A percentile compares a stretch with the other conserved stretches of the same genome.
Conservation (phyloP, 352 stramenopile species). For the Globisporangium lucens region DNA sequence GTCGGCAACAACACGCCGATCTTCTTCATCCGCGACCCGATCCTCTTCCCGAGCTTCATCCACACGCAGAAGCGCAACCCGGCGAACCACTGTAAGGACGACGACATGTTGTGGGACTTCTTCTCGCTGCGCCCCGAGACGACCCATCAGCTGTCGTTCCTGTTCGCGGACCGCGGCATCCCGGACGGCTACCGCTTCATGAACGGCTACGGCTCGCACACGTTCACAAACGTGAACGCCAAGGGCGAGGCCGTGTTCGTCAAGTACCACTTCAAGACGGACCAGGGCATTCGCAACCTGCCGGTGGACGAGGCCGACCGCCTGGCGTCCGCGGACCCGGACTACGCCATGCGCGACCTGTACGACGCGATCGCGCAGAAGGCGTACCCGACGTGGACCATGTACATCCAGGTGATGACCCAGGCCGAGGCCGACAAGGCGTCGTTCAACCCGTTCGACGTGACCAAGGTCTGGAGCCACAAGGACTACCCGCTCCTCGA, state of each 20-base stretch:
- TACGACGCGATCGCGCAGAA: slow-evolving; percentile 87
- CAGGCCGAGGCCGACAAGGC: slow-evolving; percentile 53
- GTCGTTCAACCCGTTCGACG: slow-evolving; percentile 89
- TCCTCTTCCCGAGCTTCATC: slow-evolving; percentile 92
- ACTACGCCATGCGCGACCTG: slow-evolving; percentile 89
- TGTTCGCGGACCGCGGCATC: slow-evolving; percentile 89
- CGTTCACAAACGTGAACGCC: slow-evolving; percentile 89
- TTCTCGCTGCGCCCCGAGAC: slow-evolving; percentile 91
- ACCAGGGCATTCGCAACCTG: slow-evolving; percentile 89
- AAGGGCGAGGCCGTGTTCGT: slow-evolving; percentile 76
- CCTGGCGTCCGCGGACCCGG: slow-evolving; percentile 72
- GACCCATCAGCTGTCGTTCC: slow-evolving; percentile 85
- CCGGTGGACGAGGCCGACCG: slow-evolving; percentile 68
- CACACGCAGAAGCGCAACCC: slow-evolving; percentile 92
- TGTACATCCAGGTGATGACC: slow-evolving; percentile 92
- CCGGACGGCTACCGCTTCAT: slow-evolving; percentile 89
- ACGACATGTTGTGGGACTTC: slow-evolving; percentile 92
- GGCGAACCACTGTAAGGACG: slow-evolving; percentile 82
- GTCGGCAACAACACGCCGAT: slow-evolving; percentile 94
- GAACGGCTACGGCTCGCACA: slow-evolving; percentile 92
- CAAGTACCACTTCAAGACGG: slow-evolving; percentile 94
- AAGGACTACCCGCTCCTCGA: slow-evolving; percentile 81
- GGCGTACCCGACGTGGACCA: slow-evolving; percentile 84
- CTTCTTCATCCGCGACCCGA: slow-evolving; percentile 93
- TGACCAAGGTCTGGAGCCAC: slow-evolving; percentile 94